These are phyloP conservation scores for Hypoxylon crocopeplum DNA, from an alignment of 495 filamentous ascomycete genomes.

Conservation along the genomic window DNA sequence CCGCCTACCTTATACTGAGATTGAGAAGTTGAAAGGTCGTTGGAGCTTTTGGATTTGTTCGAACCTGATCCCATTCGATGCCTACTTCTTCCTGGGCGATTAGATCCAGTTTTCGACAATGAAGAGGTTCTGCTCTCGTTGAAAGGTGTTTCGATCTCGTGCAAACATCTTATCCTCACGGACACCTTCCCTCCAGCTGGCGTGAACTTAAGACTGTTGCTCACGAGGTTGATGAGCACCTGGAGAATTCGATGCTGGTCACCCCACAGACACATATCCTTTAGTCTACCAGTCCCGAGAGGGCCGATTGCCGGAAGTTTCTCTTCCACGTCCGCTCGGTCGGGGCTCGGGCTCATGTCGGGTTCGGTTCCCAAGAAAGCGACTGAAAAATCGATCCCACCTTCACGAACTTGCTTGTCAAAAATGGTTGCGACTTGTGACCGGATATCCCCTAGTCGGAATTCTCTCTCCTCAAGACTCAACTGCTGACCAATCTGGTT, in stretches of 20 bases:
- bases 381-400: slow-evolving; percentile 73
- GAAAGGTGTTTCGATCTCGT: slow-evolving; percentile 53
- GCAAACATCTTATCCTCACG: slow-evolving; percentile 74
- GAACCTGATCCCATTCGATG: slow-evolving; percentile 57
- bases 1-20: slow-evolving; percentile 41
- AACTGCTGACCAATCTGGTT: slow-evolving; percentile 87
- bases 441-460: slow-evolving; percentile 77
- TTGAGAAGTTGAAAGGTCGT: slow-evolving; percentile 37
- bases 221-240: slow-evolving; percentile 90
- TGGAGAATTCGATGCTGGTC: slow-evolving; percentile 89
- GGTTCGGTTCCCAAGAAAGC: slow-evolving; percentile 64
- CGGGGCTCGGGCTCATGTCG: slow-evolving; percentile 43
- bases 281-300: slow-evolving; percentile 66
- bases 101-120: slow-evolving; percentile 54
- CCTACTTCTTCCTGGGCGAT: slow-evolving; percentile 46
- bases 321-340: slow-evolving; percentile 45
- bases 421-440: slow-evolving; percentile 85
- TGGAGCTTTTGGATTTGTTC: slow-evolving; percentile 55
- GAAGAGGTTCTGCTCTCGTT: slow-evolving; percentile 58
- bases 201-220: slow-evolving; percentile 93
- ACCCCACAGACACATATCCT: slow-evolving; percentile 82
- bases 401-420: slow-evolving; percentile 84
- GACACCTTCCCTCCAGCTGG: slow-evolving; percentile 75
- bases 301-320: slow-evolving; percentile 61
- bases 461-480: slow-evolving; percentile 83